Percentiles rank a stretch among this genome's conserved stretches.
phyloP scores from a whole-genome alignment of 202 grass and related monocot genomes.

The Hordeum pubiflorum region DNA sequence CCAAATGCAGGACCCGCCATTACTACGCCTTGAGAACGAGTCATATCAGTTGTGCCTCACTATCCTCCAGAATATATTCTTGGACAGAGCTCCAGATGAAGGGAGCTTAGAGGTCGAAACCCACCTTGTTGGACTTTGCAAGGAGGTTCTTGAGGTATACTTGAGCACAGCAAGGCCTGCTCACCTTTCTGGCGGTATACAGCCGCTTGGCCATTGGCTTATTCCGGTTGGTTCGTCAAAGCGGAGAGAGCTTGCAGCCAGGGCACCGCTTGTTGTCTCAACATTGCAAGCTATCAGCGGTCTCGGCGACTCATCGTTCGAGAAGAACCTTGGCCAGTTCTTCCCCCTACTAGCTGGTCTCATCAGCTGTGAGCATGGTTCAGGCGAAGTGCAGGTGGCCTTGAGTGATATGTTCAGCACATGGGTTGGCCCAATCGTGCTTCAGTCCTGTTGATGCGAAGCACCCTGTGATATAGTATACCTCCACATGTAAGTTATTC shows the following conservation, averaged over 20 bases:
- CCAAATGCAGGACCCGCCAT: conserved; percentile 94
- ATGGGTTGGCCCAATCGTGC: conserved; percentile 73
- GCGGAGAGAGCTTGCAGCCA: conserved; percentile 84
- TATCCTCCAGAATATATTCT: conserved; percentile 77
- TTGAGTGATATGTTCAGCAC: conserved; percentile 82
- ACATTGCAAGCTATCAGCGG: conserved; percentile 81
- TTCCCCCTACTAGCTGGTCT: conserved; percentile 83
- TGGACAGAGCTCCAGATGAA: conserved; percentile 46
- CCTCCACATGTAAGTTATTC: conserved; percentile 31
- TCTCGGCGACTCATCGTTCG: conserved; percentile 56
- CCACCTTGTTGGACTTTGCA: conserved; percentile 74
- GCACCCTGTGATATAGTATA: conserved; percentile 32
- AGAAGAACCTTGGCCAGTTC: conserved; percentile 76
- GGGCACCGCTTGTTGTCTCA: conserved; percentile 78
- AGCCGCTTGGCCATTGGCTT: conserved; percentile 53
- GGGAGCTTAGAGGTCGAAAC: conserved; percentile 48
- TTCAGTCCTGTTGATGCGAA: conserved; percentile 63
- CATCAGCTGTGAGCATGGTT: conserved; percentile 94
- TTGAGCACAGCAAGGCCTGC: conserved; percentile 60
- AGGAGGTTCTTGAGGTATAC: conserved; percentile 88
- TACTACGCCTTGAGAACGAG: conserved; percentile 94
- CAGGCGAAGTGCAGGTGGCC: conserved; percentile 81
- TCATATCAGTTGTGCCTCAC: conserved; percentile 86
- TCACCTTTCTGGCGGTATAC: conserved; percentile 45
- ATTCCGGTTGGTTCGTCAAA: conserved; percentile 85